phyloP scores from a whole-genome alignment of 257 asterid genomes.

The Jaltomata sinuosa region DNA sequence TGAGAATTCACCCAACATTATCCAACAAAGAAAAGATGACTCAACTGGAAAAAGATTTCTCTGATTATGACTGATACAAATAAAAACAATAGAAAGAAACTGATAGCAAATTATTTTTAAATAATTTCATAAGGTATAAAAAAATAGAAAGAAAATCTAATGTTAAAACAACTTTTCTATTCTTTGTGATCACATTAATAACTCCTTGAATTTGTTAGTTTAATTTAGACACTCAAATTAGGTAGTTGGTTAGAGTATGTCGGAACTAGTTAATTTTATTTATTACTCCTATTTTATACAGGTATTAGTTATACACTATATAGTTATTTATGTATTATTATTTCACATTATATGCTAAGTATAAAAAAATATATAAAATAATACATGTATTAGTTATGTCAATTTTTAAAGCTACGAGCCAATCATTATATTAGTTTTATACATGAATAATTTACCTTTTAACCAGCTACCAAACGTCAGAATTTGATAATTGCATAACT shows the following conservation, averaged over 20 bases:
- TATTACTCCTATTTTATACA: too few relatives aligned
- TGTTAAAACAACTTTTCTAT: background rate
- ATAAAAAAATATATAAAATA: background rate
- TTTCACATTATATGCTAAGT: background rate
- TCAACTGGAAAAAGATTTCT: background rate
- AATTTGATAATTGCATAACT: too few relatives aligned
- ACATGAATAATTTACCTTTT: background rate
- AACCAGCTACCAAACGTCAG: too few relatives aligned
- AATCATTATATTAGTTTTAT: background rate
- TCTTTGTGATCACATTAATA: too few relatives aligned
- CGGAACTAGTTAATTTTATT: too few relatives aligned
- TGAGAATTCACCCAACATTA: background rate
- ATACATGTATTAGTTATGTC: background rate
- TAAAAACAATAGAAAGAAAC: background rate
- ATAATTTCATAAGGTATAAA: background rate
- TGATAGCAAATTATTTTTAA: background rate
- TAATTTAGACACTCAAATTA: too few relatives aligned
- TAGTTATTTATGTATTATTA: background rate
- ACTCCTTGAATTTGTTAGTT: too few relatives aligned
- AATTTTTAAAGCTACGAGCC: background rate
- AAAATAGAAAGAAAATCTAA: background rate
- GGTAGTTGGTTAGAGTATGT: too few relatives aligned
- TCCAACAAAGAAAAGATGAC: background rate
- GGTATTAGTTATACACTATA: too few relatives aligned
- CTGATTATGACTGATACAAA: too few relatives aligned